Percentiles rank a stretch among this genome's conserved stretches.
Evolutionary conservation across 2,329 filamentous ascomycete genomes (phyloP).

Genomic region (Epichloe aotearoae): DNA sequence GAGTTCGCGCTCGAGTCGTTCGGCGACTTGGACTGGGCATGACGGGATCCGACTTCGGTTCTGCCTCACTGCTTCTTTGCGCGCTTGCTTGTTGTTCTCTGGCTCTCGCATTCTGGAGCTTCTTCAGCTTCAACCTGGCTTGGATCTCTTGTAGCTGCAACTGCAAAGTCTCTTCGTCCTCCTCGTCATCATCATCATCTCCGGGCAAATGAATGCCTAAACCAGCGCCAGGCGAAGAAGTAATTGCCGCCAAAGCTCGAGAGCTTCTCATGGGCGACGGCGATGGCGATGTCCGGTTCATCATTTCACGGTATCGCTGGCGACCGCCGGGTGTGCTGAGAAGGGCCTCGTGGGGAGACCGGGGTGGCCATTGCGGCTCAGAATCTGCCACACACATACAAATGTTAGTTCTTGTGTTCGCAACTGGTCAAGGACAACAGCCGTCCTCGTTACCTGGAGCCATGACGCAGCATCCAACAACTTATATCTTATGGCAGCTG

Average conservation of each 20-base stretch:
- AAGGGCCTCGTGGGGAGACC: slow-evolving; percentile 52
- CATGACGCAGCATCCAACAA: slow-evolving; percentile 3
- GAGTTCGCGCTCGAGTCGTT: slow-evolving; percentile 14
- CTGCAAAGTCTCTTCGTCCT: slow-evolving; percentile 82
- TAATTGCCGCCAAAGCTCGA: slow-evolving; percentile 7
- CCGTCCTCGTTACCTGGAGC: slow-evolving; percentile 6
- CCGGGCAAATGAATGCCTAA: slow-evolving; percentile 20
- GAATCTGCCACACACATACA: slow-evolving; percentile 16
- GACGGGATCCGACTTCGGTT: slow-evolving; percentile 9
- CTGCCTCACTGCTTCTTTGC: slow-evolving; percentile 11
- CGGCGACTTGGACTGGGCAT: slow-evolving; percentile 11
- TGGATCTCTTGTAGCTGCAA: slow-evolving; percentile 81
- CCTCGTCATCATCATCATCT: slow-evolving; percentile 21
- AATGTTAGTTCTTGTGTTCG: slow-evolving; percentile 1
- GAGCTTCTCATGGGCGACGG: slow-evolving; percentile 40
- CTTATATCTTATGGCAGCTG: not conserved
- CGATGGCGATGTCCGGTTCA: slow-evolving; percentile 53
- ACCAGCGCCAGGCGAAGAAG: slow-evolving; percentile 11
- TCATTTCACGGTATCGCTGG: slow-evolving; percentile 56
- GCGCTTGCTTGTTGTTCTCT: slow-evolving; percentile 8
- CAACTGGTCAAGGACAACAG: not conserved
- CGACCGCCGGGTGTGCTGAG: slow-evolving; percentile 65
- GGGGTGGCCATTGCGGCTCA: slow-evolving; percentile 50
- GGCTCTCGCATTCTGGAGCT: slow-evolving; percentile 49
- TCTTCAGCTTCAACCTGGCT: slow-evolving; percentile 76